A percentile compares a stretch with the other conserved stretches of the same genome.
These are phyloP conservation scores for Botrytis sinoallii DNA, from an alignment of 2,329 filamentous ascomycete species.

Conservation along the genomic window DNA sequence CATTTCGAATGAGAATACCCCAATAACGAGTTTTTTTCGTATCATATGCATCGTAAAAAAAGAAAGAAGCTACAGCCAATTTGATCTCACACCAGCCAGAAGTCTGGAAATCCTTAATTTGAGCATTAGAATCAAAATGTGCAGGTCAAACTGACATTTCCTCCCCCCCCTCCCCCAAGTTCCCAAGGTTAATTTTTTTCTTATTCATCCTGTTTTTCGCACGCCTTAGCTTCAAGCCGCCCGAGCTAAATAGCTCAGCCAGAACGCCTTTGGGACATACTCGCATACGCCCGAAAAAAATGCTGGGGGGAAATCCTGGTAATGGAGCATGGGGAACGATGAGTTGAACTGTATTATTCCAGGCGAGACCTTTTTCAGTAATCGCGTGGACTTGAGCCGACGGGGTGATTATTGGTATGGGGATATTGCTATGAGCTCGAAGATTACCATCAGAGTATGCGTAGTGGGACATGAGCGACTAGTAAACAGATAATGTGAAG, in stretches of 20 bases:
- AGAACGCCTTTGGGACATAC: slow-evolving; percentile 11
- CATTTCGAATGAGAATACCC: background rate
- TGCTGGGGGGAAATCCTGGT: slow-evolving; percentile 4
- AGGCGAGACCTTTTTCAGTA: background rate
- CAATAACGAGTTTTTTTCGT: background rate
- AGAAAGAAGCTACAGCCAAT: slow-evolving; percentile 6
- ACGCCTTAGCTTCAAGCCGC: background rate
- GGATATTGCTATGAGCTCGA: background rate
- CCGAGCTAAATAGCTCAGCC: slow-evolving; percentile 1
- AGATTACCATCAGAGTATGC: background rate
- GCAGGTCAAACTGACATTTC: background rate
- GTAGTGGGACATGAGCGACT: background rate
- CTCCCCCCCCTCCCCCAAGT: background rate
- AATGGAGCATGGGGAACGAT: background rate
- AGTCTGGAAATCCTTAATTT: slow-evolving; percentile 3
- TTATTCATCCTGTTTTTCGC: background rate
- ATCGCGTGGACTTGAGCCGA: background rate
- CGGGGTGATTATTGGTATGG: background rate
- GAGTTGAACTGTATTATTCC: background rate
- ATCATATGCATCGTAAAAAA: background rate
- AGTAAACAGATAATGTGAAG: background rate
- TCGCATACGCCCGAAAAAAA: slow-evolving; percentile 6
- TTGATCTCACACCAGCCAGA: background rate
- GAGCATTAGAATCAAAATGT: background rate
- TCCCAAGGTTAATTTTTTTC: background rate